A percentile compares a stretch with the other conserved stretches of the same genome.
Evolutionary conservation across 2,329 filamentous ascomycete species (phyloP).

Genomic region (Claviceps paspali): DNA sequence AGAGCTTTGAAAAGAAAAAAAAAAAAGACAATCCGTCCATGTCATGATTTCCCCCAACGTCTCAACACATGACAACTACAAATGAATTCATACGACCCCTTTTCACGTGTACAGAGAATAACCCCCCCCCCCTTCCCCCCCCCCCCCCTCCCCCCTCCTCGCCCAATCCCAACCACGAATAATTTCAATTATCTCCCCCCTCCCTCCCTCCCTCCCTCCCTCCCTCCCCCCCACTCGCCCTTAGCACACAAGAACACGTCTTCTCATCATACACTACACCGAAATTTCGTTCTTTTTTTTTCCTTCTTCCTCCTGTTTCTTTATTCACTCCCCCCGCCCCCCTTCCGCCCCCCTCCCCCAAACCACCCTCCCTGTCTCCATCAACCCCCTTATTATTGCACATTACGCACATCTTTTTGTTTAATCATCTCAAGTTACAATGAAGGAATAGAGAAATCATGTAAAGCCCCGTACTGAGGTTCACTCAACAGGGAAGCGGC

Average conservation of each 20-base stretch:
- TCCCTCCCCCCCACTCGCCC: no score
- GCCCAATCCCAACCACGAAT: conserved; percentile 22
- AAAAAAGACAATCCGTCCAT: no score
- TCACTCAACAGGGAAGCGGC: conserved; percentile 12
- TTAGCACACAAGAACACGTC: no score
- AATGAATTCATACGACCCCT: conserved; percentile 22
- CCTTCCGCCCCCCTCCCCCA: no score
- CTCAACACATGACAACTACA: conserved; percentile 14
- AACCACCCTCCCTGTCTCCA: no score
- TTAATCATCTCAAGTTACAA: conserved; percentile 14
- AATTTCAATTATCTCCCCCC: conserved; percentile 26
- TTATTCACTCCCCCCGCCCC: background rate
- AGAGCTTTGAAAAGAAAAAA: no score
- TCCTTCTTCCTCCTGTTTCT: no score
- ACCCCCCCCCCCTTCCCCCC: no score
- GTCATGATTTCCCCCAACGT: background rate
- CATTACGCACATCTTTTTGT: conserved; percentile 9
- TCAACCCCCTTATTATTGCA: conserved; percentile 2
- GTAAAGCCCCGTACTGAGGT: conserved; percentile 21
- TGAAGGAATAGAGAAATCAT: conserved; percentile 27
- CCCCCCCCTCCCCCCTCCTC: conserved; percentile 13
- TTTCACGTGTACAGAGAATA: conserved; percentile 25
- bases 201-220: no score
- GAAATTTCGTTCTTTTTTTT: no score
- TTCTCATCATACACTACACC: conserved; percentile 3